Conservation (phyloP, 495 filamentous ascomycete species). For the Neurospora cerealis region DNA sequence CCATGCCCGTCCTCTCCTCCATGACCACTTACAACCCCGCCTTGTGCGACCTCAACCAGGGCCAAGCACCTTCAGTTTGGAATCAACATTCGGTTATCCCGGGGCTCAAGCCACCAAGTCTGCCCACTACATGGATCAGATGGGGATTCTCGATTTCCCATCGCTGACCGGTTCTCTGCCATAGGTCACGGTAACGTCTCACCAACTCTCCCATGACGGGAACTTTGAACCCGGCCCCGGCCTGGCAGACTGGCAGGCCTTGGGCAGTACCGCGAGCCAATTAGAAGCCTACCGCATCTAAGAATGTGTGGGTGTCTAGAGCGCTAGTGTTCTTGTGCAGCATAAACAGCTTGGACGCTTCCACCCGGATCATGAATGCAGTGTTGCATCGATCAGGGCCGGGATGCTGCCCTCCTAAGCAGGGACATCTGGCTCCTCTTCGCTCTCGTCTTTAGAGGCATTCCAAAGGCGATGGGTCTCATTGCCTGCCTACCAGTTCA, state of each 20-base stretch:
- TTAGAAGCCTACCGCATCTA: background rate
- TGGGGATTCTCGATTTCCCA: background rate
- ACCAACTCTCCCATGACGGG: background rate
- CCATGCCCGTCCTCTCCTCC: background rate
- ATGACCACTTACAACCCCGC: background rate
- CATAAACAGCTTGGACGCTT: background rate
- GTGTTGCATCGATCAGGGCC: background rate
- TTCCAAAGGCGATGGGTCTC: background rate
- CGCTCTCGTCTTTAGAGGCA: background rate
- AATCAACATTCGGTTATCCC: background rate
- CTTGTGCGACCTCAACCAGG: background rate
- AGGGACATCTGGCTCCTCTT: background rate
- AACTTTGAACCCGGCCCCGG: background rate
- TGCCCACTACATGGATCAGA: background rate
- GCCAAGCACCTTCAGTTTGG: background rate
- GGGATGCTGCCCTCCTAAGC: background rate
- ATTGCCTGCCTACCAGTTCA: background rate
- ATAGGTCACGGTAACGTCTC: background rate
- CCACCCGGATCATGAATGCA: background rate
- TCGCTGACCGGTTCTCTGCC: background rate
- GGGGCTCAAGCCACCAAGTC: background rate
- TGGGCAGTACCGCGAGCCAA: background rate
- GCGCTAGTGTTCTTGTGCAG: background rate
- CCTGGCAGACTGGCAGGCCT: background rate
- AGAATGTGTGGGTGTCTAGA: background rate